These are phyloP conservation scores for Sclerotinia nivalis DNA, from an alignment of 2,329 filamentous ascomycete genomes.

Conservation along the genomic window DNA sequence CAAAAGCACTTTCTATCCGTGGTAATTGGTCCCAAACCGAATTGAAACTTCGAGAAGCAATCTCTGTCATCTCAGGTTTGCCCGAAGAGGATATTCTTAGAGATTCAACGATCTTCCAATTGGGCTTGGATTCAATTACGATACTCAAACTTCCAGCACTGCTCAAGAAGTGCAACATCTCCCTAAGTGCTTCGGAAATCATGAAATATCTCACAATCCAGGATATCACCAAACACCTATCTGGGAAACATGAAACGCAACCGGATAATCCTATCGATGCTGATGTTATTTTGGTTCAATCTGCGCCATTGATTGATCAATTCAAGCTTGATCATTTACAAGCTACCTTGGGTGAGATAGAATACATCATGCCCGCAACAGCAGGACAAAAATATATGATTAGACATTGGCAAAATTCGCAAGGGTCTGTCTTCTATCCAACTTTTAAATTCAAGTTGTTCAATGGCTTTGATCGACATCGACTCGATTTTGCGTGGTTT, in stretches of 20 bases:
- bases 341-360: conserved; percentile 49
- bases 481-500: conserved; percentile 62
- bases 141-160: conserved; percentile 79
- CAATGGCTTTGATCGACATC: conserved; percentile 40
- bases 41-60: conserved; percentile 47
- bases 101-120: conserved; percentile 71
- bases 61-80: conserved; percentile 62
- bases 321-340: conserved; percentile 42
- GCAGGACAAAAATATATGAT: conserved; percentile 83
- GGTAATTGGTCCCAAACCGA: conserved; percentile 43
- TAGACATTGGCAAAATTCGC: conserved; percentile 68
- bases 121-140: conserved; percentile 89
- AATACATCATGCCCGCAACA: conserved; percentile 63
- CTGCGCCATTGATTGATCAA: conserved; percentile 46
- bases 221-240: conserved; percentile 57
- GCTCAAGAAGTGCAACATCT: conserved; percentile 63
- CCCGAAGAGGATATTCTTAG: conserved; percentile 58
- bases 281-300: conserved; percentile 44
- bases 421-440: conserved; percentile 70
- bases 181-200: conserved; percentile 69
- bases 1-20: not conserved
- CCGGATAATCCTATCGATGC: conserved; percentile 42
- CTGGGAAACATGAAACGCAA: conserved; percentile 17
- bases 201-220: conserved; percentile 64
- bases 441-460: conserved; percentile 61